These are phyloP conservation scores for Colletotrichum abscissum DNA, from an alignment of 2,329 filamentous ascomycete genomes.

Conservation along the genomic window DNA sequence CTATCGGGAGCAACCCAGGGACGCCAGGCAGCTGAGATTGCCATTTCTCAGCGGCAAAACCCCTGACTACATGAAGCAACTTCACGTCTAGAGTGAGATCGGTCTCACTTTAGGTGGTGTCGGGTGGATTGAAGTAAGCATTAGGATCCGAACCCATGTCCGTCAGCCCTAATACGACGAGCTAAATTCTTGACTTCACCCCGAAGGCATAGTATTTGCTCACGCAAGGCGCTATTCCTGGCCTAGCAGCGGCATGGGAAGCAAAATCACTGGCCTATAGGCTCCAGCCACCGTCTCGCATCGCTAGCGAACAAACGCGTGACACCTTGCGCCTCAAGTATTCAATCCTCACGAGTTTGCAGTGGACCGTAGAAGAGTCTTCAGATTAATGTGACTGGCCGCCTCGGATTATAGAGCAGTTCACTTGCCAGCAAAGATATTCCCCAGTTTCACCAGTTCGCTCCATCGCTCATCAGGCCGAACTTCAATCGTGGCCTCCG, in stretches of 20 bases:
- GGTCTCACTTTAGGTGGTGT: background rate
- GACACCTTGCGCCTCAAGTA: no score
- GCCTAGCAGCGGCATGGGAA: no score
- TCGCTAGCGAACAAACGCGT: no score
- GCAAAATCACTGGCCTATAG: no score
- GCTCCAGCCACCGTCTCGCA: no score
- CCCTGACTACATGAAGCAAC: background rate
- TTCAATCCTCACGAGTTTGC: no score
- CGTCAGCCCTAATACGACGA: no score
- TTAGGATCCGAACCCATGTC: background rate
- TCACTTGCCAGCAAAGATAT: constrained; percentile 41
- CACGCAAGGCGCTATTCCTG: no score
- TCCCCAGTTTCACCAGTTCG: constrained; percentile 43
- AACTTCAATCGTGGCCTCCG: constrained; percentile 45
- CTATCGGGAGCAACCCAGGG: background rate
- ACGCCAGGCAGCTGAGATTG: background rate
- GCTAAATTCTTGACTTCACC: no score
- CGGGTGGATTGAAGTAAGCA: background rate
- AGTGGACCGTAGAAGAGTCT: accelerated
- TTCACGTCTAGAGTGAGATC: no score
- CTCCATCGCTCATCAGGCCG: constrained; percentile 49
- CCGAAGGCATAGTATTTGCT: no score
- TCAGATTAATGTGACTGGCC: background rate
- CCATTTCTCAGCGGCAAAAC: background rate
- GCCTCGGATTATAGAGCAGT: no score